Evolutionary conservation across 352 stramenopile species (phyloP), one percentile per base, ranked within the genome.

Genomic region (Phytophthora tubulina): DNA sequence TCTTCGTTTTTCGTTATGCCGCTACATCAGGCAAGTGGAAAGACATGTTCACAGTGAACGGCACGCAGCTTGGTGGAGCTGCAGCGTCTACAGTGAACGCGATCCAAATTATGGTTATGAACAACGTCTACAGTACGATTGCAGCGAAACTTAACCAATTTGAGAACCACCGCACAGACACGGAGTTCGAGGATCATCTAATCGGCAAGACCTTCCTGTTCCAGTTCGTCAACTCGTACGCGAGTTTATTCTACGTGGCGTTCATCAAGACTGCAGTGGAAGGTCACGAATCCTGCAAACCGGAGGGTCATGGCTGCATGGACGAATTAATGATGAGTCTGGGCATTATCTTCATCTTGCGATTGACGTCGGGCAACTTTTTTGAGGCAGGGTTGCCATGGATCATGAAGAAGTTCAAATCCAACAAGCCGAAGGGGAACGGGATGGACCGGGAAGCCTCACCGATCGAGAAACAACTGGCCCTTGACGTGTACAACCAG

Each of bases 101-200:
- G 31, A 75, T 94, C 6, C 87, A 94, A 67, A 94, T 94, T 68
- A 92, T 91, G 82, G 69, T 94, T 3, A 81, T 94, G 71, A 94
- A 92, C 78, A 85, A 78, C 39, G 70, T 94, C 32, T 94, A 94
- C 68, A 86, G 76, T 15, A 78, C 76, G 3, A 72, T 94, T 30
- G 84, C 87, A 5, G 65, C 78, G 31, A 80, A 79, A n/a, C 74
- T 94, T 39, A 94, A 94, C 66, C 78, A 84, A 27, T 92, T 75
- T 17, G 97, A 99, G 71, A 99, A 99, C 81, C 97, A 99, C 71
- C 88, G 96, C 61, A 99, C 97, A 0, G 96, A 99, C 71, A 98
- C 96, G 2, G 92, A 99, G 70, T 99, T 97, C 79, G 88, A 98
- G 72, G 97, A 98, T 63, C 85, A 98, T 59, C 63, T 95, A 67